Conservation (phyloP, 2,329 filamentous ascomycete species). For the Beauveria brongniartii region DNA sequence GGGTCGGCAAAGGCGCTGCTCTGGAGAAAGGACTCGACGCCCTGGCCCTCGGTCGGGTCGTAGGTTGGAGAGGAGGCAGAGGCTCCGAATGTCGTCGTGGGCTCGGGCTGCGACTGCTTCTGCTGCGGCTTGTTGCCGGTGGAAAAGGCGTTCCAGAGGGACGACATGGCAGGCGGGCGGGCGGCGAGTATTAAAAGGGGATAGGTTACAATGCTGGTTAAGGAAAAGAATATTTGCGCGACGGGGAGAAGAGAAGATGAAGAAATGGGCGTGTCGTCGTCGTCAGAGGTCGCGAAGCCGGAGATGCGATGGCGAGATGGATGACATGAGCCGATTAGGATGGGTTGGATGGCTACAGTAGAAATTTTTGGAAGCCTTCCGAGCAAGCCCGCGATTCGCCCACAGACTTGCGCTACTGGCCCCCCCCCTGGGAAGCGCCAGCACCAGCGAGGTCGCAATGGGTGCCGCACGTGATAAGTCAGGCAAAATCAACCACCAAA, state of each 20-base stretch:
- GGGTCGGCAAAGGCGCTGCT: constrained; percentile 74
- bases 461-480: constrained; percentile 1
- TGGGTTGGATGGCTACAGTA: background rate
- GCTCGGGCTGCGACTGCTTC: constrained; percentile 25
- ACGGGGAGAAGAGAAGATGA: background rate
- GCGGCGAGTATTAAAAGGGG: constrained; percentile 4
- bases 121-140: constrained; percentile 44
- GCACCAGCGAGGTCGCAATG: background rate
- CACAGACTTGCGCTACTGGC: background rate
- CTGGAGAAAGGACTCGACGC: constrained; percentile 80
- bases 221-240: background rate
- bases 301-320: background rate
- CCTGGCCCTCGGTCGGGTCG: constrained; percentile 65
- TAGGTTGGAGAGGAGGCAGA: constrained; percentile 49
- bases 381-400: constrained; percentile 1
- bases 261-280: background rate
- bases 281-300: background rate
- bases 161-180: constrained; percentile 36
- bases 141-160: constrained; percentile 55
- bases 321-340: constrained; percentile 3
- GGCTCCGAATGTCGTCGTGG: constrained; percentile 35
- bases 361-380: constrained; percentile 11
- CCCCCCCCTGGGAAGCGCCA: background rate
- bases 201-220: background rate
- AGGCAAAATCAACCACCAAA: background rate